A percentile compares a stretch with the other conserved stretches of the same genome.
These are phyloP conservation scores for Apiospora aurea DNA, from an alignment of 2,329 filamentous ascomycete genomes.

Conservation along the genomic window DNA sequence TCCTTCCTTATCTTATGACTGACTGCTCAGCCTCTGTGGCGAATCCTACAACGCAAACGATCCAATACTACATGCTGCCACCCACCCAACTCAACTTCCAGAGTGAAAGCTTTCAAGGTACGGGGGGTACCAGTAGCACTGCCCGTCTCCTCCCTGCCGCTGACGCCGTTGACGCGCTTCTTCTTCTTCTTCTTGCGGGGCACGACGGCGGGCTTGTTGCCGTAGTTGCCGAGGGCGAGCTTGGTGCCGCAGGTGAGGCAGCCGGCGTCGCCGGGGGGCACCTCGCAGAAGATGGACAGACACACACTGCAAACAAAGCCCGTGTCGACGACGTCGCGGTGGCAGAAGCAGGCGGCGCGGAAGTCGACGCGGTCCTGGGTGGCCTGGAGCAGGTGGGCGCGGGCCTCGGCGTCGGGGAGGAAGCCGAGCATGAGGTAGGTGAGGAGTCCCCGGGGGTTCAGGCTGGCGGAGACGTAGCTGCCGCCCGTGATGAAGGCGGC, in stretches of 20 bases:
- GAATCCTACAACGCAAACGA: background rate
- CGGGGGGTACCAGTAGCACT: slow-evolving; percentile 69
- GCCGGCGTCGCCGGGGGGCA: slow-evolving; percentile 62
- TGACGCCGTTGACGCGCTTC: slow-evolving; percentile 65
- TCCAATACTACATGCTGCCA: background rate
- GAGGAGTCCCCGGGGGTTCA: slow-evolving; percentile 72
- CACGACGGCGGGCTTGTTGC: slow-evolving; percentile 78
- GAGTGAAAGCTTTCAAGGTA: slow-evolving; percentile 41
- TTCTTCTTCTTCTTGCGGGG: slow-evolving; percentile 78
- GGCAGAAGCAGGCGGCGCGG: slow-evolving; percentile 97
- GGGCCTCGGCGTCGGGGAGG: slow-evolving; percentile 67
- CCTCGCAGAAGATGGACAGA: slow-evolving; percentile 87
- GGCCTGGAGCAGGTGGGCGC: slow-evolving; percentile 74
- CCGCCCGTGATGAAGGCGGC: slow-evolving; percentile 71
- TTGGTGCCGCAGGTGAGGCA: slow-evolving; percentile 86
- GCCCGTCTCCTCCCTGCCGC: slow-evolving; percentile 61
- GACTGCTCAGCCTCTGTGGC: background rate
- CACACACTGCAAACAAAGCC: slow-evolving; percentile 98
- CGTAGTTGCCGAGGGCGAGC: slow-evolving; percentile 78
- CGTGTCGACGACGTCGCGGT: slow-evolving; percentile 86
- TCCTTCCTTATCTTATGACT: background rate
- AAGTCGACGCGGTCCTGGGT: slow-evolving; percentile 92
- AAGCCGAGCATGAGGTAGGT: slow-evolving; percentile 97
- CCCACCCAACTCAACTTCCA: slow-evolving; percentile 17
- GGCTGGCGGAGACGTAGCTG: slow-evolving; percentile 58